Evolutionary conservation across 1,284 basidiomycete genomes (phyloP), one percentile per base, ranked within the genome.

Genomic region (Ustilago shanxiensis): DNA sequence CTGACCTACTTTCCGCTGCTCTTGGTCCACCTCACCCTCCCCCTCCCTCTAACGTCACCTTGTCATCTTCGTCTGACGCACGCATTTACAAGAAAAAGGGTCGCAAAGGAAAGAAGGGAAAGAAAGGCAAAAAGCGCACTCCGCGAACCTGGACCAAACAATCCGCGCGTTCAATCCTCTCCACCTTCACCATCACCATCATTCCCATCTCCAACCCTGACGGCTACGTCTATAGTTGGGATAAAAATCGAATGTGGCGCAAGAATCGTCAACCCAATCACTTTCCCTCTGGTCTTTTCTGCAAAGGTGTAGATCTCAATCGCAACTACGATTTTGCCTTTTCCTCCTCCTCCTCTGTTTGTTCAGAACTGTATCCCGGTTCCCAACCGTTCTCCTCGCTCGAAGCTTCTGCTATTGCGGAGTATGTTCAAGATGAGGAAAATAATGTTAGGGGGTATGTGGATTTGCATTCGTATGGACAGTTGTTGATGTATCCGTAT

Each of bases 121-220:
- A 16, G 18, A 39, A 41, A 41, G 37, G 14, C 14, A 51, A 59
- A 35, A 56, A 62, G 11, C 20, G 37, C 7, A n/a, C n/a, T n/a
- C 24, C 37, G 18, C 41, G 37, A 2, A 62, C 71, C 1, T 77
- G 61, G 65, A 65, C 66, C 13, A 33, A 51, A 16, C 47, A 45
- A 2, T 33, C 65, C 4, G 75, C 77, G 2, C 77, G 83, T 7
- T 50, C 71, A 14, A 87, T 93, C 22, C 88, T 94, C 14, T 86
- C 90, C 16, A 81, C 87, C 35, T 91, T 91, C 80, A 90, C 91
- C 45, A 92, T 95, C 83, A 91, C 93, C 60, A 89, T 95, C 68
- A 88, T 95, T 10, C 93, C 93, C 0, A 88, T 90, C 0, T 90
- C 93, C 6, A 95, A 95, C 81, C 93, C 93, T 7, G 94, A 95